These are phyloP conservation scores for Dactylellina parvicollis DNA, from an alignment of 2,329 filamentous ascomycete species.

Conservation along the genomic window DNA sequence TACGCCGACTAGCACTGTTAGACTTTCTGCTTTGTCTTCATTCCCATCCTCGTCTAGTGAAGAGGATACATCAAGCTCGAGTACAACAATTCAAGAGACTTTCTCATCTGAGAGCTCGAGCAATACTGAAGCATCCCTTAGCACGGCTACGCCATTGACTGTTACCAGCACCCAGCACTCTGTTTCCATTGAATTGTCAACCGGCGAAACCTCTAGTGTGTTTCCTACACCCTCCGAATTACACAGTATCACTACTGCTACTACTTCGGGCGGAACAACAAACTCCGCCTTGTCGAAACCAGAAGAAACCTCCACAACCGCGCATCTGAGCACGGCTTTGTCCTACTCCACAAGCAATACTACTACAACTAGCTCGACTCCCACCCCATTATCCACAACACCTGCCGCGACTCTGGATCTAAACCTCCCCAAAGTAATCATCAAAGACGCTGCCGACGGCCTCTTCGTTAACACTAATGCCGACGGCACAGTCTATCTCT, in stretches of 20 bases:
- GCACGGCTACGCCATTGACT: not conserved
- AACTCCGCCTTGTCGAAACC: not conserved
- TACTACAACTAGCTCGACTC: not conserved
- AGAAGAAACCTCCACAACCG: not conserved
- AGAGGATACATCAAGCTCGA: not conserved
- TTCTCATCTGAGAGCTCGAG: not conserved
- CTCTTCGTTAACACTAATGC: conserved; percentile 43
- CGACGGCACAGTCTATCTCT: conserved; percentile 42
- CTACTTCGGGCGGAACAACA: not conserved
- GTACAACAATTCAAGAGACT: not conserved
- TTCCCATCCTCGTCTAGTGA: not conserved
- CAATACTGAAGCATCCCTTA: not conserved
- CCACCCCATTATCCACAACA: conserved; percentile 4
- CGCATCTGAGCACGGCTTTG: not conserved
- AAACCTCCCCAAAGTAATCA: conserved; percentile 8
- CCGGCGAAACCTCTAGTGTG: not conserved
- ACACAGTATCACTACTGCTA: not conserved
- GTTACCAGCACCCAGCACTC: too few species aligned
- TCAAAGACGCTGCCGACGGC: conserved; percentile 33
- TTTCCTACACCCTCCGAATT: conserved; percentile 6
- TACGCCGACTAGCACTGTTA: not conserved
- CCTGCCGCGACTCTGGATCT: not conserved
- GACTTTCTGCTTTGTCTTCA: not conserved
- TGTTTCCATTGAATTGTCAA: too few species aligned
- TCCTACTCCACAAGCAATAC: conserved; percentile 1